A percentile compares a stretch with the other conserved stretches of the same genome.
phyloP scores from a whole-genome alignment of 176 grass and related monocot genomes.

The Bromus sterilis region DNA sequence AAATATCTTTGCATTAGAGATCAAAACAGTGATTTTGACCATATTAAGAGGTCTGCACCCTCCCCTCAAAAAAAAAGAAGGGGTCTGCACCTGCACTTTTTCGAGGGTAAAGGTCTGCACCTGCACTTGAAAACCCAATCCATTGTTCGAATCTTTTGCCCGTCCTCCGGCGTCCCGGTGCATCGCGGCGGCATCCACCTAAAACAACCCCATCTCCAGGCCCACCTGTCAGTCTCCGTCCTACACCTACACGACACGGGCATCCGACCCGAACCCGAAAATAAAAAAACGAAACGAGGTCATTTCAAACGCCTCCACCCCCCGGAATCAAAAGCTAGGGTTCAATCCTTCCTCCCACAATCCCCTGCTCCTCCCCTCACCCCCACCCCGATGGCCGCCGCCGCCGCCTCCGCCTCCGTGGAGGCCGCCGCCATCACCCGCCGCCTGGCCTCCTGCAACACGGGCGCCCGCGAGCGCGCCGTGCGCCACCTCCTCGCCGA shows the following conservation, averaged over 20 bases:
- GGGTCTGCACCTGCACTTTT: too few species aligned
- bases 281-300: slow-evolving; percentile 10
- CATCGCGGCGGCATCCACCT: too few species aligned
- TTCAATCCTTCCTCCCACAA: neutral
- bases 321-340: slow-evolving; percentile 35
- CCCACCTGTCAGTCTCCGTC: neutral
- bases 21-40: too few species aligned
- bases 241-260: too few species aligned
- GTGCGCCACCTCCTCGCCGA: slow-evolving; percentile 50
- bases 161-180: neutral
- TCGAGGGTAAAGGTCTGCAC: too few species aligned
- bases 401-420: neutral
- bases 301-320: slow-evolving; percentile 34
- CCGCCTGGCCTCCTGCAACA: slow-evolving; percentile 65
- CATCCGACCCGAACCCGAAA: neutral
- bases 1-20: too few species aligned
- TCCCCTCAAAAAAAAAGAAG: too few species aligned
- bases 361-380: neutral
- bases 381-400: slow-evolving; percentile 6
- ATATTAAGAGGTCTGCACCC: too few species aligned
- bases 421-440: slow-evolving; percentile 58
- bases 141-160: neutral
- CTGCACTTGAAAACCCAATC: too few species aligned
- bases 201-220: neutral
- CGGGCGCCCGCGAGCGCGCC: slow-evolving; percentile 33